These are phyloP conservation scores for Purshia tridentata DNA, from an alignment of 306 rosid species.

Conservation along the genomic window DNA sequence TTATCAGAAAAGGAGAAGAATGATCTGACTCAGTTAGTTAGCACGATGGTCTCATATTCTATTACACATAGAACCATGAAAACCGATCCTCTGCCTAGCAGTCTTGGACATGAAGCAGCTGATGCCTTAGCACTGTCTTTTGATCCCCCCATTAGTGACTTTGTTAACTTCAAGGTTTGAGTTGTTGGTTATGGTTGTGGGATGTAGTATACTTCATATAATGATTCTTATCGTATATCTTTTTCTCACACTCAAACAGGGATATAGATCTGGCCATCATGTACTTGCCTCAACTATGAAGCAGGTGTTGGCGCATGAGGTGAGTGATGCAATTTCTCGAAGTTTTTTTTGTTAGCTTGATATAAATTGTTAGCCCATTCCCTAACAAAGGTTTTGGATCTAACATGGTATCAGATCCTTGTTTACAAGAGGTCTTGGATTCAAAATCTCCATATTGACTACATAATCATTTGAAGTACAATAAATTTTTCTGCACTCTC, in stretches of 20 bases:
- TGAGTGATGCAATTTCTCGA: constrained; percentile 35
- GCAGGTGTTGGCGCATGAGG: constrained; percentile 85
- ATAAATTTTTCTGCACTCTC: too few species aligned
- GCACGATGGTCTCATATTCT: constrained; percentile 77
- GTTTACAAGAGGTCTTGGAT: too few species aligned
- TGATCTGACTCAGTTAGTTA: constrained; percentile 66
- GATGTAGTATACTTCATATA: constrained; percentile 15
- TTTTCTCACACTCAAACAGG: constrained; percentile 51
- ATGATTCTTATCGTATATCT: constrained; percentile 16
- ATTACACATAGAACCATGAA: constrained; percentile 62
- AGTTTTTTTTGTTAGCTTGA: constrained; percentile 4
- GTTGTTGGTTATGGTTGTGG: constrained; percentile 26
- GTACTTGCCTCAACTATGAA: constrained; percentile 76
- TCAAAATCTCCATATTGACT: too few species aligned
- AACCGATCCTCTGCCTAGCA: constrained; percentile 41
- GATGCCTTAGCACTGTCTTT: constrained; percentile 54
- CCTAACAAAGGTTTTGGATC: too few species aligned
- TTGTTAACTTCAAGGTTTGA: constrained; percentile 74
- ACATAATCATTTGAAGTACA: too few species aligned
- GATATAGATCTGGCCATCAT: constrained; percentile 57
- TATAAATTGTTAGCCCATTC: too few species aligned
- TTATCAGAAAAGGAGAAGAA: constrained; percentile 78
- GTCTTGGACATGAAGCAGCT: constrained; percentile 46
- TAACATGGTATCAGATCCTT: too few species aligned
- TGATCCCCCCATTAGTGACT: constrained; percentile 69